These are phyloP conservation scores for Aureobasidium uvarum DNA, from an alignment of 2,329 filamentous ascomycete genomes.

Conservation along the genomic window DNA sequence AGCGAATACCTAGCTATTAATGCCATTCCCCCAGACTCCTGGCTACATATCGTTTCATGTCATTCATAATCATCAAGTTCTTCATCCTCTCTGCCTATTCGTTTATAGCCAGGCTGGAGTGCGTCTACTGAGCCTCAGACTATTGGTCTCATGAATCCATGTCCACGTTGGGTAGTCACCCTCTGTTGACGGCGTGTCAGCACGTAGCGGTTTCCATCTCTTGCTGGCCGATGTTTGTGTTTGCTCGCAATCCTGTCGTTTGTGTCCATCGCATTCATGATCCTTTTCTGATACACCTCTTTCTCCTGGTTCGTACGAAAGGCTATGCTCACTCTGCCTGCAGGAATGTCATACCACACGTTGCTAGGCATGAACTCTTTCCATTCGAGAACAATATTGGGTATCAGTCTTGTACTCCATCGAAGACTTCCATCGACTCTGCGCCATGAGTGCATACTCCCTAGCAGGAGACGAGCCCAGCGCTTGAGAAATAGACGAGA, in stretches of 20 bases:
- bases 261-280: conserved; percentile 5
- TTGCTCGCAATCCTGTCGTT: not conserved
- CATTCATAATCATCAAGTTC: not conserved
- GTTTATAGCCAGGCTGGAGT: not conserved
- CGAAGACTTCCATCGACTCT: conserved; percentile 4
- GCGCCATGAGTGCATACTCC: conserved; percentile 14
- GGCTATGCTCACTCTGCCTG: conserved; percentile 35
- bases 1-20: not conserved
- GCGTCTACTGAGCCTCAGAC: not conserved
- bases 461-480: conserved; percentile 35
- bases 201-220: not conserved
- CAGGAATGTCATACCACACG: conserved; percentile 35
- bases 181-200: not conserved
- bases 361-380: conserved; percentile 29
- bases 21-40: not conserved
- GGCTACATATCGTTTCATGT: not conserved
- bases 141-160: not conserved
- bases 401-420: conserved; percentile 30
- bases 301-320: conserved; percentile 18
- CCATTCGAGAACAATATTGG: conserved; percentile 34
- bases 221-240: not conserved
- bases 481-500: conserved; percentile 29
- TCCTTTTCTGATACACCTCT: not conserved
- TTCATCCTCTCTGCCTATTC: not conserved
- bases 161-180: not conserved